Evolutionary conservation across 192 early-diverging fungal genomes (phyloP).

Genomic region (Oehlia diaphana): DNA sequence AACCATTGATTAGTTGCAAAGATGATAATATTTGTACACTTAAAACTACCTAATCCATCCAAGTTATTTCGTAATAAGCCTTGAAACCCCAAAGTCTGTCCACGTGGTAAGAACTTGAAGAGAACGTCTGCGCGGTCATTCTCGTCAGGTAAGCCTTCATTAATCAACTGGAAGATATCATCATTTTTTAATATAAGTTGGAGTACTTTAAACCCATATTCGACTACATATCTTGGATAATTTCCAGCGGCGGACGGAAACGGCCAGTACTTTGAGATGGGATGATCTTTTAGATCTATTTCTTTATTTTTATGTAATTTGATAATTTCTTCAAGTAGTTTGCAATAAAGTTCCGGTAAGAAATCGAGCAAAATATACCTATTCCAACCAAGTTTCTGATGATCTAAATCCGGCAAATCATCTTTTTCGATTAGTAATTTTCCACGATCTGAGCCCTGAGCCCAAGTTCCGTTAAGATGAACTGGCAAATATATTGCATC

Average conservation of each 20-base stretch:
- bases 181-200: constrained; percentile 7
- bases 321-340: background rate
- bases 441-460: constrained; percentile 13
- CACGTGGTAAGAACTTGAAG: background rate
- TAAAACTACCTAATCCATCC: background rate
- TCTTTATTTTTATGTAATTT: background rate
- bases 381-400: constrained; percentile 23
- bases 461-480: constrained; percentile 23
- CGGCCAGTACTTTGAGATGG: background rate
- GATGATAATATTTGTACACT: no score
- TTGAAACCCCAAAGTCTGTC: background rate
- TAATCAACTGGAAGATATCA: background rate
- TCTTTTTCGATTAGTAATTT: constrained; percentile 14
- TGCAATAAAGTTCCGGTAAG: constrained; percentile 1
- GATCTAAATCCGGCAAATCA: background rate
- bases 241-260: background rate
- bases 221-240: background rate
- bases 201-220: constrained; percentile 3
- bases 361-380: constrained; percentile 10
- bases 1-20: background rate
- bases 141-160: no score
- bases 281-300: background rate
- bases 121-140: background rate
- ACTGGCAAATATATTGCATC: constrained; percentile 1
- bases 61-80: background rate